Evolutionary conservation across 2,329 filamentous ascomycete genomes (phyloP), one percentile per base, ranked within the genome.

Genomic region (Diaporthe sp.): DNA sequence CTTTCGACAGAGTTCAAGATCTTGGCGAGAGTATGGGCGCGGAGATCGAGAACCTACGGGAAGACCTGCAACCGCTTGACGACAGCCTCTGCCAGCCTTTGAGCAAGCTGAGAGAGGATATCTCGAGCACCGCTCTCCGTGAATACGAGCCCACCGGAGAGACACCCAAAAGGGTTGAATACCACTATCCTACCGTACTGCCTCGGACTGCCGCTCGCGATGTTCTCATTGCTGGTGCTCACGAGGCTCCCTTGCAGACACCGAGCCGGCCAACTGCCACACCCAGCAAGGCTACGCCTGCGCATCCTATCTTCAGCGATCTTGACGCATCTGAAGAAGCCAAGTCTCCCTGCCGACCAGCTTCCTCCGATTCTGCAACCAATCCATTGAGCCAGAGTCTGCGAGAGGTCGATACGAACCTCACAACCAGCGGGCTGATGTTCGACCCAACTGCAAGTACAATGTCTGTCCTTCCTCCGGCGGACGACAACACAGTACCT

Each of bases 111-210:
- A 91, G 94, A 10, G 87, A 91, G 25, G 89, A 91, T n/a, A 90
- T 98, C 61, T 85, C 88, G 22, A 85, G 83, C 61, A 91, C 92
- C 1, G 83, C 87, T 6, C 87, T 98, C 70, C 88, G 92, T 70
- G 95, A 98, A 81, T 98, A 98, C 82, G 87, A 91, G 50, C 90
- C 94, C 0, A 98, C 97, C 0, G 96, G 97, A 69, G 88, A 93
- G 61, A 98, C 97, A 1, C 97, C 97, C 0, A 91, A 94, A 80
- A 97, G 96, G 84, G 86, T 88, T 39, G 88, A 91, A 70, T 99
- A 98, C 83, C 88, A 91, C n/a, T 98, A 94, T 80, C 94, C 95
- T 0, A 93, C 90, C 1, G 86, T 89, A 2, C 87, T 99, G 1
- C 97, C 97, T 4, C 91, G 92, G 35, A 98, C 97, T 0, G 83